Base-by-base conservation (phyloP, 2,329 filamentous ascomycete genomes). In the Cercospora sp. region DNA sequence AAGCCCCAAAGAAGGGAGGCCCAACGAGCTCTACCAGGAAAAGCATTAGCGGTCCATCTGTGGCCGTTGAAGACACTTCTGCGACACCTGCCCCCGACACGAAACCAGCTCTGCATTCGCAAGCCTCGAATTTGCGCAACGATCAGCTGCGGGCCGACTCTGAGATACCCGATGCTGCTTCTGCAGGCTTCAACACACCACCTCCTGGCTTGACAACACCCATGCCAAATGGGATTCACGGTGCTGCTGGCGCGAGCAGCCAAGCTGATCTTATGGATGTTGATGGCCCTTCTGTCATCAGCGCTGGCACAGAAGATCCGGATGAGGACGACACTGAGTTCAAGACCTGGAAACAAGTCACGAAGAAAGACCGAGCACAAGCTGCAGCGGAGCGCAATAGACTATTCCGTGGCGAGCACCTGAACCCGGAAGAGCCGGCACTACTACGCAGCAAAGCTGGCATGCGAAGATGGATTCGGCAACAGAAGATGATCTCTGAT, bases 271-370 rank as follows among this genome's bases (percentile, higher is more conserved):
- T 88, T 26, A 95, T 97, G 87, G 95, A 99, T 67, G 88, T 95
- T 37, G 95, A 98, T 77, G 91, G 80, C n/a, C 87, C 90, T 5
- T 90, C 89, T 2, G 82, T 92, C 45, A 85, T 91, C 66, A 87
- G 87, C 16, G 85, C 90, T 67, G 87, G 87, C 32, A 86, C 84
- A 13, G 91, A 96, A 74, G 92, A 97, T 73, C 86, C 87, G 12
- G 93, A 93, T 73, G 89, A 96, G 74, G 94, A 98, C 74, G 94
- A 98, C 67, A 82, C 87, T 1, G 94, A 97, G 77, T 97, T 95
- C 82, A 97, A 96, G 79, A 91, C 95, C 40, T 99, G 96, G 95
- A 99, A 98, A 82, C 94, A 98, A 80, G 93, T 97, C 49, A 99
- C 95, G 1, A 98, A 98, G 81, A 97, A 95, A 78, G 94, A 97